Evolutionary conservation across 2,329 filamentous ascomycete species (phyloP), one percentile per base, ranked within the genome.

Genomic region (Aulographum hederae): DNA sequence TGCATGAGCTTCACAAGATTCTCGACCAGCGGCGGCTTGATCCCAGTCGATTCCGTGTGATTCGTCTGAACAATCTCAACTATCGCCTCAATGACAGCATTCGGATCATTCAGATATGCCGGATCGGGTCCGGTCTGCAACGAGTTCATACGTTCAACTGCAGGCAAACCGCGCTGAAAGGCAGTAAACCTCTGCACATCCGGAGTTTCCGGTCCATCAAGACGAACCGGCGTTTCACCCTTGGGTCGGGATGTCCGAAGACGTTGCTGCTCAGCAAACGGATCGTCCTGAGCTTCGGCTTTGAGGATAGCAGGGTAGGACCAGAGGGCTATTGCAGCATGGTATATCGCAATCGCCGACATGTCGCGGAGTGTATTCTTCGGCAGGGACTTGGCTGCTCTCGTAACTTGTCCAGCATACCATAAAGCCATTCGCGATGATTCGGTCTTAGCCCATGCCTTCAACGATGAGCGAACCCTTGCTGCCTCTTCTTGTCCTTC

Each of bases 241-340:
- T n/a, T n/a, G 15, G 45, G 46, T 31, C 38, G 45, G 18, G 41
- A 45, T 21, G 46, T 31, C 14, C 38, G 34, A 34, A 43, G 39
- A 42, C 45, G 45, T 40, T 54, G 39, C 47, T 45, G 11, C 64
- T 60, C 51, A 14, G 54, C 59, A 4, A 73, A 58, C 0, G 41
- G 42, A 26, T 49, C 46, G 6, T 43, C 2, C 43, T 38, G 17
- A 28, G 12, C 6, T 25, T 18, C 21, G 3, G 39, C 41, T 25
- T 51, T 51, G 11, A 51, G 53, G 32, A 60, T 48, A 30, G 79
- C 65, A 1, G 73, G 72, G 40, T 75, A 78, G 0, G 67, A 66
- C 78, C 78, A 82, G 26, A 81, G 54, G 0, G 69, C 67, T 4
- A 82, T 55, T 10, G 66, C 63, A 3, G 72, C 73, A 44, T 80